A percentile compares a stretch with the other conserved stretches of the same genome.
These are phyloP conservation scores for Mycosphaerella sp. DNA, from an alignment of 2,329 filamentous ascomycete genomes.

Conservation along the genomic window DNA sequence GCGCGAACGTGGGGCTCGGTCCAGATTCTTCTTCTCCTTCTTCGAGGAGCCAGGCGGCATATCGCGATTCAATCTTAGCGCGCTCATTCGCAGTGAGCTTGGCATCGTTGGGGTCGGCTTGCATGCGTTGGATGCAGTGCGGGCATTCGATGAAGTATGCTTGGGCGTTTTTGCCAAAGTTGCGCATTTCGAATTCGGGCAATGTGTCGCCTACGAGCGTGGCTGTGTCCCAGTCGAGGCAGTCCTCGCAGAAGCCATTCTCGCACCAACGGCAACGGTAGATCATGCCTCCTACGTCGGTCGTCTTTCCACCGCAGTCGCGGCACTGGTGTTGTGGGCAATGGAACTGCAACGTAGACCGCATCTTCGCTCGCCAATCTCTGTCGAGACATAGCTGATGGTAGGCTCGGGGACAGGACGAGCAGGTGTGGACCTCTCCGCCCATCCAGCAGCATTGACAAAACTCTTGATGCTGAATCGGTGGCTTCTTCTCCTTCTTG, in stretches of 20 bases:
- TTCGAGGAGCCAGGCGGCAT: slow-evolving; percentile 6
- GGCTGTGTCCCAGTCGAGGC: slow-evolving; percentile 48
- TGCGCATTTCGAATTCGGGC: slow-evolving; percentile 48
- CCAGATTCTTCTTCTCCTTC: not conserved
- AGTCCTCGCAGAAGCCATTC: slow-evolving; percentile 53
- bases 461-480: slow-evolving; percentile 45
- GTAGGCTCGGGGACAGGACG: slow-evolving; percentile 50
- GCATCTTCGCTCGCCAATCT: slow-evolving; percentile 39
- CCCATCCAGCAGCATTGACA: slow-evolving; percentile 49
- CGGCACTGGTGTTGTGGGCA: slow-evolving; percentile 53
- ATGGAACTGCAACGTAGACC: slow-evolving; percentile 41
- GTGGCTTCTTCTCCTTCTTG: slow-evolving; percentile 44
- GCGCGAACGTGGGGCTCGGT: not conserved
- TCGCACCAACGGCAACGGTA: slow-evolving; percentile 53
- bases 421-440: slow-evolving; percentile 45
- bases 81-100: slow-evolving; percentile 12
- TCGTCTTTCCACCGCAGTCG: slow-evolving; percentile 48
- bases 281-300: slow-evolving; percentile 44
- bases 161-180: slow-evolving; percentile 37
- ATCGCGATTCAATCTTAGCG: slow-evolving; percentile 13
- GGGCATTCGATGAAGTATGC: slow-evolving; percentile 51
- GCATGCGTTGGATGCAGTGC: slow-evolving; percentile 38
- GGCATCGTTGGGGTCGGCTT: slow-evolving; percentile 22
- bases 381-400: slow-evolving; percentile 47
- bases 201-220: slow-evolving; percentile 48